These are phyloP conservation scores for Pestalotiopsis fici DNA, from an alignment of 2,329 filamentous ascomycete genomes.

Conservation along the genomic window DNA sequence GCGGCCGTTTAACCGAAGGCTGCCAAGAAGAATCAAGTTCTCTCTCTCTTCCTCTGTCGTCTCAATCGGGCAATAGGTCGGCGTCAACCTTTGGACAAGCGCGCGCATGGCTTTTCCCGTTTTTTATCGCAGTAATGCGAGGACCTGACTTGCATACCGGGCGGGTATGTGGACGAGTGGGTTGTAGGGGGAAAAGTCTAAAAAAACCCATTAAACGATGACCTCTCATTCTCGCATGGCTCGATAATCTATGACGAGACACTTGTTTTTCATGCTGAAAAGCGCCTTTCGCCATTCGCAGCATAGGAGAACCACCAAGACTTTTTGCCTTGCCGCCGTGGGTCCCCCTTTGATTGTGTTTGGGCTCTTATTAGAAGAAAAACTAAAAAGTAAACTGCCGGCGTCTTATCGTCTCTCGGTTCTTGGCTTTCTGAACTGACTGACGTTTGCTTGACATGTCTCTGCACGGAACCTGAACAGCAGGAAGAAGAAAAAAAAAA, in stretches of 20 bases:
- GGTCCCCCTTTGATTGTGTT: too few species aligned
- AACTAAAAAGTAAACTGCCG: background rate
- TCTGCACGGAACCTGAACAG: background rate
- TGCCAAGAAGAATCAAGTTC: background rate
- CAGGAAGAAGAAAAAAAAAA: background rate
- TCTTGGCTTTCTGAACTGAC: background rate
- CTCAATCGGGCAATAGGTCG: background rate
- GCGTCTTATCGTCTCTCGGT: background rate
- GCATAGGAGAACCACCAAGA: too few species aligned
- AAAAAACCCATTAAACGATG: background rate
- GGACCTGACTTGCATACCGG: background rate
- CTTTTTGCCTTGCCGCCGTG: too few species aligned
- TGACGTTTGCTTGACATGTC: background rate
- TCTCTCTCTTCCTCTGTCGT: background rate
- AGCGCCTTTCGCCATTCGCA: too few species aligned
- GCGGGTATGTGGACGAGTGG: background rate
- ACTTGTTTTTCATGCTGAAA: background rate
- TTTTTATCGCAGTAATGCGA: background rate
- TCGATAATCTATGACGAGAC: background rate
- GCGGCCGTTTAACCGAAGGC: background rate
- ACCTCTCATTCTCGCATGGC: background rate
- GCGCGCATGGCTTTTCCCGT: background rate
- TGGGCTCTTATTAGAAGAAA: too few species aligned
- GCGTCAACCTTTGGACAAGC: background rate
- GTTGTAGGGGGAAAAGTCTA: background rate